phyloP scores from a whole-genome alignment of 352 stramenopile species.

The Phytopythium aichiense region DNA sequence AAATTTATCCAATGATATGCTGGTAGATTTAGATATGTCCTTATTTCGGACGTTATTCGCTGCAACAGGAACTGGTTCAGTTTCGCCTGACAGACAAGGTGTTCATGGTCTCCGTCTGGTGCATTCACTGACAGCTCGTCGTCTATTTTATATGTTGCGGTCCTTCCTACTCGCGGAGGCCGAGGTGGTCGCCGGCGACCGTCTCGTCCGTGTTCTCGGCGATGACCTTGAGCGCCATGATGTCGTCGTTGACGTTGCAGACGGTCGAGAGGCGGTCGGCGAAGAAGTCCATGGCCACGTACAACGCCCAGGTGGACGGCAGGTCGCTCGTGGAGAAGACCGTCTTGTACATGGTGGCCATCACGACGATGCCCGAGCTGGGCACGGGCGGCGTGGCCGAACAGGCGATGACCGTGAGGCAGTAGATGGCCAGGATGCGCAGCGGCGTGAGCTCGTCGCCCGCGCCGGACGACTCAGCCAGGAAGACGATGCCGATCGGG shows the following conservation, averaged over 20 bases:
- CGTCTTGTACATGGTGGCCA: constrained; percentile 64
- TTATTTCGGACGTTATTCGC: too few species aligned
- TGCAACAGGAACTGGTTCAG: too few species aligned
- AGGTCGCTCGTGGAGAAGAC: constrained; percentile 43
- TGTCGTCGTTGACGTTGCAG: constrained; percentile 79
- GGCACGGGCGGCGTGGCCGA: constrained; percentile 52
- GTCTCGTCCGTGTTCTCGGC: constrained; percentile 71
- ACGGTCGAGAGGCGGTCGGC: constrained; percentile 58
- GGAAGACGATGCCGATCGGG: constrained; percentile 53
- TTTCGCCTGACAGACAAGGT: too few species aligned
- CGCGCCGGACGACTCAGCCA: constrained; percentile 57
- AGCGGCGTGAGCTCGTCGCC: constrained; percentile 44
- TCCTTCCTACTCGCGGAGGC: constrained; percentile 28
- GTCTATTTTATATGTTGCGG: not conserved
- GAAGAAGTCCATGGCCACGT: constrained; percentile 62
- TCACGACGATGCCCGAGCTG: constrained; percentile 39
- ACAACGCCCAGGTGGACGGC: constrained; percentile 50
- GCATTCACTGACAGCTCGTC: not conserved
- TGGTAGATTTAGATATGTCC: too few species aligned
- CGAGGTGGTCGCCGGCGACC: constrained; percentile 47
- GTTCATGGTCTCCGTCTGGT: too few species aligned
- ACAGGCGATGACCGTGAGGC: constrained; percentile 52
- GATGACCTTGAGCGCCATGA: constrained; percentile 75
- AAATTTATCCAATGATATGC: too few species aligned
- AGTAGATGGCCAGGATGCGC: constrained; percentile 43